Base-by-base conservation (phyloP, 331 rosid species). In the Quercus tomentella region DNA sequence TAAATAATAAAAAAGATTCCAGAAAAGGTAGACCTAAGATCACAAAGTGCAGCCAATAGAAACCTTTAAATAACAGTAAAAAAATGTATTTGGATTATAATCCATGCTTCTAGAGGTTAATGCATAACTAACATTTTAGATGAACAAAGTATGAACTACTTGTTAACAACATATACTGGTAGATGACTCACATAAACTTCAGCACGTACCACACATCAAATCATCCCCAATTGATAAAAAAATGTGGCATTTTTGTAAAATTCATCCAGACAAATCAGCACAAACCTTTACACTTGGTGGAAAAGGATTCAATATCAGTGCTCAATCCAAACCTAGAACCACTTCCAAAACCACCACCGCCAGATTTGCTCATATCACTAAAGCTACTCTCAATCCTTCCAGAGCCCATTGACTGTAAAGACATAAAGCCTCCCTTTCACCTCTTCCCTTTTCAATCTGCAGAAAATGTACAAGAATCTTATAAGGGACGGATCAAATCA, bases 401-500 rank as follows among this genome's bases (percentile, higher is more conserved):
- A 26, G 99, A 90, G 73, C 96, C 97, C 94, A 92, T 89, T 2
- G 96, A 91, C 82, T 90, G 94, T 81, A 88, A 81, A 2, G 94
- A 82, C 82, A 26, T 26, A 90, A 77, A 92, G 21, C 97, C 98
- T 66, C 97, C 99, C 86, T 90, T 95, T 93, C 99, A 56, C 91
- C 91, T 88, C 99, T 91, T 69, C 85, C 83, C 86, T 89, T 95
- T 63, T 95, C 99, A 79, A 95, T 93, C 99, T 95, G 89, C 78
- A 84, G 71, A 76, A 83, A 28, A 78, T 54, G 26, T 6, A 30
- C 73, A 85, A 68, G n/a, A 66, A 58, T 70, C 62, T 54, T 35
- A 28, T 20, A 71, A 51, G 10, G 31, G 74, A 77, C 66, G 61
- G 25, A 43, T 28, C 31, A 28, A 28, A 28, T 28, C 11, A 12